phyloP scores from a whole-genome alignment of 441 rosid genomes.

The Biscutella laevigata region DNA sequence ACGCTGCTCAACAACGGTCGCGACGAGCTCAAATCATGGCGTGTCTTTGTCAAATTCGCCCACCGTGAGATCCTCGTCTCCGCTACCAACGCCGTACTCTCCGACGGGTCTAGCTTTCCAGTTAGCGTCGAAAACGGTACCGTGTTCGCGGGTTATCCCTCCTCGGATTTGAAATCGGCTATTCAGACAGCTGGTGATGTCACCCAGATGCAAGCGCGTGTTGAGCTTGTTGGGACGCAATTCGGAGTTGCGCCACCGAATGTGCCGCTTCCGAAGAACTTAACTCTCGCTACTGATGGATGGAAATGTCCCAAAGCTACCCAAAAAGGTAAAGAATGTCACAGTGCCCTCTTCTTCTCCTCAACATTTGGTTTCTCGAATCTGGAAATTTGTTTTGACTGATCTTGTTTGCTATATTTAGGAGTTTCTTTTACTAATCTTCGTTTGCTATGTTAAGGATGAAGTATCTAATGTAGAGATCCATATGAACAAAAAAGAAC shows the following conservation, averaged over 20 bases:
- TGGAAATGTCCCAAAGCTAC: conserved; percentile 48
- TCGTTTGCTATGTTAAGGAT: not conserved
- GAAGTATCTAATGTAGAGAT: no score
- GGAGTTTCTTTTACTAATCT: not conserved
- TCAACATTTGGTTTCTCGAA: not conserved
- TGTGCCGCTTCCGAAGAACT: conserved; percentile 56
- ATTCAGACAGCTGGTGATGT: conserved; percentile 84
- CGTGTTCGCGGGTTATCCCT: conserved; percentile 64
- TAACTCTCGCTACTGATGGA: conserved; percentile 72
- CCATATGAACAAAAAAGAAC: no score
- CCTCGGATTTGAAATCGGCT: conserved; percentile 71
- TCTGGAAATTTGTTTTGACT: not conserved
- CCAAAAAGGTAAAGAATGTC: conserved; percentile 32
- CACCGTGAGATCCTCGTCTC: conserved; percentile 70
- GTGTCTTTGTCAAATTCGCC: conserved; percentile 57
- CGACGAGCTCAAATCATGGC: conserved; percentile 69
- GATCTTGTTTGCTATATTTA: conserved; percentile 11
- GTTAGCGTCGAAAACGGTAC: conserved; percentile 67
- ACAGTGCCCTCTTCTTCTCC: not conserved
- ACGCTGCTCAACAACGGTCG: conserved; percentile 60
- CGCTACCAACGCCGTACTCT: conserved; percentile 54
- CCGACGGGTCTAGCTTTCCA: conserved; percentile 62
- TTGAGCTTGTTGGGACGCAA: conserved; percentile 82
- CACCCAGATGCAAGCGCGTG: conserved; percentile 63
- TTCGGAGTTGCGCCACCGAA: conserved; percentile 59